A percentile compares a stretch with the other conserved stretches of the same genome.
Evolutionary conservation across 176 grass and related monocot genomes (phyloP).

Genomic region (Poa pratensis): DNA sequence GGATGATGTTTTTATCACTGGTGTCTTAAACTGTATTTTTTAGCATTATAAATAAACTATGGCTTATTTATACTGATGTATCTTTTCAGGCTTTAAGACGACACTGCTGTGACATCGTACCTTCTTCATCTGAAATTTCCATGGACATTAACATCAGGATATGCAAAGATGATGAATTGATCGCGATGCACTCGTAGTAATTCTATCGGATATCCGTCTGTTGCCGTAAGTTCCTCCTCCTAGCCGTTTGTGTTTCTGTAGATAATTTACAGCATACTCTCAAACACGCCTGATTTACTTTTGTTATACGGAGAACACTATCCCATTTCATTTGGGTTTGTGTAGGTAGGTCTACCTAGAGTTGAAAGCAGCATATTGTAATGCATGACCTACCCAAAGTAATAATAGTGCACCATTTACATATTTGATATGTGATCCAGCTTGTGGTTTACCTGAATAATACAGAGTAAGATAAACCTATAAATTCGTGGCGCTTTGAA

Average conservation of each 20-base stretch:
- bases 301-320: not conserved
- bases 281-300: not conserved
- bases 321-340: conserved; percentile 25
- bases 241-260: conserved; percentile 27
- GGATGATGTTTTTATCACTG: conserved; percentile 2
- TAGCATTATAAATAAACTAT: conserved; percentile 13
- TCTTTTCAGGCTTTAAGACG: conserved; percentile 68
- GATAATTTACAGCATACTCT: conserved; percentile 4
- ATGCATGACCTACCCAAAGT: not conserved
- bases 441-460: conserved; percentile 12
- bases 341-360: conserved; percentile 12
- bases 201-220: conserved; percentile 9
- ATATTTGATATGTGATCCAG: conserved; percentile 13
- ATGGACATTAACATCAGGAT: conserved; percentile 79
- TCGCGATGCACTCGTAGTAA: conserved; percentile 69
- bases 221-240: not conserved
- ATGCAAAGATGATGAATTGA: conserved; percentile 90
- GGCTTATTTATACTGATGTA: conserved; percentile 24
- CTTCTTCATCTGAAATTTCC: conserved; percentile 58
- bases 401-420: not conserved
- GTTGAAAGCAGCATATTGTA: not conserved
- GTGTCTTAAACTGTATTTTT: conserved; percentile 10
- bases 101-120: conserved; percentile 84
- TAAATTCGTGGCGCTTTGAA: too few relatives aligned
- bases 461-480: too few relatives aligned